Percentiles rank a stretch among this genome's conserved stretches.
Conservation (phyloP, 805 yeast species). For the Wickerhamiella cacticola region DNA sequence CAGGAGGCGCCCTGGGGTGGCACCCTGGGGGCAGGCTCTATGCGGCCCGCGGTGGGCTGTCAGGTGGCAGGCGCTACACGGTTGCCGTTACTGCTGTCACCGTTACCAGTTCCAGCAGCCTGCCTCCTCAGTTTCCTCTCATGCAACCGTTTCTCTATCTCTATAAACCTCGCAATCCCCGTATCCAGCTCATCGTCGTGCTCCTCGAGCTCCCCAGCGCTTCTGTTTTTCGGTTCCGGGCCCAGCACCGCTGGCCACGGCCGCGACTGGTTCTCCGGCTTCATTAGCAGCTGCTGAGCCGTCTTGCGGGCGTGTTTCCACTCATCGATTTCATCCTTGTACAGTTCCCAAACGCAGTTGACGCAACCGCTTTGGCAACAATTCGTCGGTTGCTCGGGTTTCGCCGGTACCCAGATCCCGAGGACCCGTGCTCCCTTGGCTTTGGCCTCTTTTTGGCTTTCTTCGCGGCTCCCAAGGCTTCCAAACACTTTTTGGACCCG, state of each 20-base stretch:
- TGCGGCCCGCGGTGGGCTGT: too few relatives aligned
- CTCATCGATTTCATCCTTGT: constrained; percentile 72
- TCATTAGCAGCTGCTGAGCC: constrained; percentile 25
- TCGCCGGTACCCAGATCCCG: constrained; percentile 70
- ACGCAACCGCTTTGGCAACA: constrained; percentile 97
- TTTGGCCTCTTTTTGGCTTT: constrained; percentile 26
- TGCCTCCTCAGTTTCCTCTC: background rate
- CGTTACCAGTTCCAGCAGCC: too few relatives aligned
- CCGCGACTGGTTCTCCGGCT: constrained; percentile 29
- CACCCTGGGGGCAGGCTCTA: too few relatives aligned
- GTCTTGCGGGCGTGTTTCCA: constrained; percentile 63
- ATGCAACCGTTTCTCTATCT: constrained; percentile 54
- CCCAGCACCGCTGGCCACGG: constrained; percentile 58
- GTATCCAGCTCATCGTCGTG: constrained; percentile 52
- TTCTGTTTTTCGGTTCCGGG: constrained; percentile 30
- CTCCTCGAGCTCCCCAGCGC: constrained; percentile 18
- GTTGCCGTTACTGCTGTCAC: too few relatives aligned
- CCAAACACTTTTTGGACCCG: constrained; percentile 28
- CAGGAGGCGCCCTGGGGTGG: too few relatives aligned
- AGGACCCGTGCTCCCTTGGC: constrained; percentile 32
- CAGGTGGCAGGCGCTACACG: too few relatives aligned
- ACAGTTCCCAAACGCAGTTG: constrained; percentile 93
- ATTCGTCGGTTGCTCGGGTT: constrained; percentile 83
- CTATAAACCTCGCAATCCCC: constrained; percentile 69
- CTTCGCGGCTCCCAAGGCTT: constrained; percentile 27